Percentiles rank a stretch among this genome's conserved stretches.
Evolutionary conservation across 495 filamentous ascomycete genomes (phyloP).

Genomic region (Evernia prunastri): DNA sequence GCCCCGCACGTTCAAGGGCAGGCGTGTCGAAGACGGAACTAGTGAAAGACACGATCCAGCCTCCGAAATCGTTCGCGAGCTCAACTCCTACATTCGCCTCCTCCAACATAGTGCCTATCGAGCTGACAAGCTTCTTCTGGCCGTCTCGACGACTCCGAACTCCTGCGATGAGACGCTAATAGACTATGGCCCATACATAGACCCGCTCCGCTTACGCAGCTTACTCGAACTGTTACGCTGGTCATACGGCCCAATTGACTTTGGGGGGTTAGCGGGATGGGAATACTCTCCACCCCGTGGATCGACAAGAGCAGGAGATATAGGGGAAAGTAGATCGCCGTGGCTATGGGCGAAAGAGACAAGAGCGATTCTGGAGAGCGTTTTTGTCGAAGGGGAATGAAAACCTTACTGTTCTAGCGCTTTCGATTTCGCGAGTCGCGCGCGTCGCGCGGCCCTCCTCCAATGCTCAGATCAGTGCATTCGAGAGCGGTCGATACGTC

Average conservation of each 20-base stretch:
- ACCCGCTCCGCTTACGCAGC: not conserved
- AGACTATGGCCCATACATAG: not conserved
- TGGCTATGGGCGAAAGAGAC: not conserved
- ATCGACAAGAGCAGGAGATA: not conserved
- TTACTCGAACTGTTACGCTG: not conserved
- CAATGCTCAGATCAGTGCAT: too few species aligned
- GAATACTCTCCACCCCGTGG: not conserved
- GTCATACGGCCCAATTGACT: not conserved
- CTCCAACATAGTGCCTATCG: not conserved
- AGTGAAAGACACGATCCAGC: not conserved
- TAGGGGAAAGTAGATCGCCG: not conserved
- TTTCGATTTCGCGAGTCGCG: too few species aligned
- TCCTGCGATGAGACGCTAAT: not conserved
- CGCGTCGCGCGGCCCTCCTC: too few species aligned
- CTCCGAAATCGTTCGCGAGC: not conserved
- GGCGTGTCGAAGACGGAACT: not conserved
- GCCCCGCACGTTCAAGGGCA: not conserved
- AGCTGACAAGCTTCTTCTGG: not conserved
- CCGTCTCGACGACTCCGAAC: not conserved
- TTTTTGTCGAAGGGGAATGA: too few species aligned
- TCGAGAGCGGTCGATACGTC: too few species aligned
- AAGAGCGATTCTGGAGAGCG: not conserved
- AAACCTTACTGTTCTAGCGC: too few species aligned
- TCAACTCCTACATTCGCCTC: not conserved
- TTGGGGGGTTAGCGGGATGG: not conserved